Conservation (phyloP, 495 filamentous ascomycete genomes). For the Cryomyces antarcticus region DNA sequence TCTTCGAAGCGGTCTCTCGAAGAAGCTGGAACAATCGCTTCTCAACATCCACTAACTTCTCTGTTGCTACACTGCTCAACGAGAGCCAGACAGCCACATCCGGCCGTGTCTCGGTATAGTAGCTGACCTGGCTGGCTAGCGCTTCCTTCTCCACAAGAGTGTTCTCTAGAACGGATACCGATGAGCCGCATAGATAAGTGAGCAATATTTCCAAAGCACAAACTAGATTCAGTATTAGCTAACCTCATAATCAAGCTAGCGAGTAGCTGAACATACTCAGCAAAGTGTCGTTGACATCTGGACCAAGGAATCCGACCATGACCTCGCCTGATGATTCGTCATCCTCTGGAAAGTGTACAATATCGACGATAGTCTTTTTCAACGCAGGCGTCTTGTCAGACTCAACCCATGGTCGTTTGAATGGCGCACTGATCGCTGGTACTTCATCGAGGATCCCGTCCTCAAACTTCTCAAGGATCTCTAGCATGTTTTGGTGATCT, state of each 20-base stretch:
- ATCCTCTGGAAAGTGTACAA: conserved; percentile 85
- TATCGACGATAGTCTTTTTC: conserved; percentile 46
- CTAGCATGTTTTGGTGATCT: conserved; percentile 58
- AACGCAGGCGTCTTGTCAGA: conserved; percentile 57
- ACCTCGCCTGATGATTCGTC: conserved; percentile 86
- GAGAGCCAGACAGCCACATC: conserved; percentile 65
- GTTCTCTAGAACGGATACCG: conserved; percentile 80
- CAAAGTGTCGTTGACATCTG: conserved; percentile 43
- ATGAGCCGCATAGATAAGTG: conserved; percentile 76
- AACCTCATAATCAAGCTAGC: neutral
- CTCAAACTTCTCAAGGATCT: conserved; percentile 74
- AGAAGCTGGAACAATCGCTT: conserved; percentile 68
- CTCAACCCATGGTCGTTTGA: conserved; percentile 79
- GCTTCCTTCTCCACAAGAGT: conserved; percentile 85
- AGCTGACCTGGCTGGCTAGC: conserved; percentile 63
- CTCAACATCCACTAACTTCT: conserved; percentile 65
- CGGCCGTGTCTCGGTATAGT: conserved; percentile 56
- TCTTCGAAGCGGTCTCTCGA: conserved; percentile 54
- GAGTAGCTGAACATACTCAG: conserved; percentile 22
- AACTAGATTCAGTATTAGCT: neutral
- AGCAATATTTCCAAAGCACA: conserved; percentile 53
- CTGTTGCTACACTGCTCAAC: conserved; percentile 66
- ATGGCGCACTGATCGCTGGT: conserved; percentile 48
- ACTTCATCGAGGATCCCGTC: conserved; percentile 66
- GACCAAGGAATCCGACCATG: conserved; percentile 65